Percentiles rank a stretch among this genome's conserved stretches.
Conservation (phyloP, 805 yeast species). For the Metschnikowia koreensis region DNA sequence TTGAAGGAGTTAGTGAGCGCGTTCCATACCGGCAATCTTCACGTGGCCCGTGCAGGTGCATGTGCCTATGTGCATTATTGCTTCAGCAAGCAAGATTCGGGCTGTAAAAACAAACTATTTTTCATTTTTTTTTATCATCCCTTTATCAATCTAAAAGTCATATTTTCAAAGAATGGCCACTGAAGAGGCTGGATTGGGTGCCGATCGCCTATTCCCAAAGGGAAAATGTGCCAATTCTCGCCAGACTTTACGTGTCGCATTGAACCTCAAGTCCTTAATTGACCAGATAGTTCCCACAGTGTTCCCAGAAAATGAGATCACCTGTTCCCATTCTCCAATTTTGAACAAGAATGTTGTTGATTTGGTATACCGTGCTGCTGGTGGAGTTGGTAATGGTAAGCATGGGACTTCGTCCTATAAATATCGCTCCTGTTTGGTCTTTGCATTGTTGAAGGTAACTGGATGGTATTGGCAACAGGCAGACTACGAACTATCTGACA, state of each 20-base stretch:
- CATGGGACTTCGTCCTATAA: slow-evolving; percentile 53
- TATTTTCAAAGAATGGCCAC: neutral
- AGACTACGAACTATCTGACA: slow-evolving; percentile 61
- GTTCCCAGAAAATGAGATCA: slow-evolving; percentile 49
- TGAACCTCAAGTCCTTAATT: slow-evolving; percentile 69
- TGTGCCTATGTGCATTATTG: neutral
- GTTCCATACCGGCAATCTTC: neutral
- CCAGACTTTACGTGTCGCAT: slow-evolving; percentile 65
- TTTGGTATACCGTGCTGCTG: slow-evolving; percentile 71
- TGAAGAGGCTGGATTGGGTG: slow-evolving; percentile 1
- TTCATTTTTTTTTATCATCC: neutral
- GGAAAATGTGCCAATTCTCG: slow-evolving; percentile 56
- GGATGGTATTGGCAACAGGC: slow-evolving; percentile 72
- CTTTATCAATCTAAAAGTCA: neutral
- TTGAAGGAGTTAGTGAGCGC: no score
- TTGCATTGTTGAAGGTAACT: slow-evolving; percentile 70
- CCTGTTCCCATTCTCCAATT: slow-evolving; percentile 56
- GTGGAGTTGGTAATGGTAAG: slow-evolving; percentile 66
- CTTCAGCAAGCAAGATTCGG: slow-evolving; percentile 1
- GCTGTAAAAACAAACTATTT: neutral
- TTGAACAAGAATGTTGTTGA: slow-evolving; percentile 57
- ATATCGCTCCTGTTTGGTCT: slow-evolving; percentile 67
- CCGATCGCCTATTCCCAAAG: slow-evolving; percentile 5
- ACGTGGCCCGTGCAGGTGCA: slow-evolving; percentile 1
- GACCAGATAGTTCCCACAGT: slow-evolving; percentile 70